Percentiles rank a stretch among this genome's conserved stretches.
phyloP scores from a whole-genome alignment of 805 yeast genomes.

The Candida boleticola region DNA sequence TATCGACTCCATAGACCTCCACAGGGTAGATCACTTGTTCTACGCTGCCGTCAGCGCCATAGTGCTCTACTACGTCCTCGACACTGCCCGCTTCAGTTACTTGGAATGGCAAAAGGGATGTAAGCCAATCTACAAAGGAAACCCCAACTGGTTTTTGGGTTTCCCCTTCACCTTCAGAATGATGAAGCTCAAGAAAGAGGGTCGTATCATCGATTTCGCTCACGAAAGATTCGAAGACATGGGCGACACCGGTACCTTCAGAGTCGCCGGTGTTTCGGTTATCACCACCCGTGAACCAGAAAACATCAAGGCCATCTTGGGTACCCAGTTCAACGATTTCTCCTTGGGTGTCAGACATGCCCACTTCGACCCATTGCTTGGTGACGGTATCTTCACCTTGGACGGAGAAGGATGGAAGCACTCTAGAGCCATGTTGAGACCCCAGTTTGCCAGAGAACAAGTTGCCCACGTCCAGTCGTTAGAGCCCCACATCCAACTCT shows the following conservation, averaged over 20 bases:
- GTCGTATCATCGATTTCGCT: slow-evolving; percentile 18
- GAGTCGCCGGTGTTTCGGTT: slow-evolving; percentile 19
- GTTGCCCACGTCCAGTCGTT: slow-evolving; percentile 37
- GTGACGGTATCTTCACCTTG: slow-evolving; percentile 44
- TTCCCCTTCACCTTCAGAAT: slow-evolving; percentile 13
- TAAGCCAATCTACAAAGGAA: slow-evolving; percentile 4
- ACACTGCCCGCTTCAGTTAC: neutral
- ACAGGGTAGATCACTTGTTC: neutral
- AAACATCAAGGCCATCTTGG: slow-evolving; percentile 40
- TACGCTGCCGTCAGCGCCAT: neutral
- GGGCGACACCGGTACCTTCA: slow-evolving; percentile 11
- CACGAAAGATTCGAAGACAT: slow-evolving; percentile 11
- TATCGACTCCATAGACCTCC: neutral
- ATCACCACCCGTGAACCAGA: slow-evolving; percentile 37
- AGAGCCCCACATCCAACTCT: slow-evolving; percentile 39
- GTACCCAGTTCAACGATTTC: slow-evolving; percentile 42
- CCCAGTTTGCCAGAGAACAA: slow-evolving; percentile 44
- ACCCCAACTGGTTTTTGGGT: slow-evolving; percentile 11
- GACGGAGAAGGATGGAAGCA: slow-evolving; percentile 45
- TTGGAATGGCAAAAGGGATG: slow-evolving; percentile 13
- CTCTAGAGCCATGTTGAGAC: slow-evolving; percentile 42
- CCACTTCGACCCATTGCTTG: slow-evolving; percentile 36
- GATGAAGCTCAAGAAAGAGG: slow-evolving; percentile 14
- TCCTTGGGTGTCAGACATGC: slow-evolving; percentile 37
- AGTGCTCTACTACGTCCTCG: neutral